Conservation (phyloP, 2,329 filamentous ascomycete species). For the Dothideomycetes sp. region DNA sequence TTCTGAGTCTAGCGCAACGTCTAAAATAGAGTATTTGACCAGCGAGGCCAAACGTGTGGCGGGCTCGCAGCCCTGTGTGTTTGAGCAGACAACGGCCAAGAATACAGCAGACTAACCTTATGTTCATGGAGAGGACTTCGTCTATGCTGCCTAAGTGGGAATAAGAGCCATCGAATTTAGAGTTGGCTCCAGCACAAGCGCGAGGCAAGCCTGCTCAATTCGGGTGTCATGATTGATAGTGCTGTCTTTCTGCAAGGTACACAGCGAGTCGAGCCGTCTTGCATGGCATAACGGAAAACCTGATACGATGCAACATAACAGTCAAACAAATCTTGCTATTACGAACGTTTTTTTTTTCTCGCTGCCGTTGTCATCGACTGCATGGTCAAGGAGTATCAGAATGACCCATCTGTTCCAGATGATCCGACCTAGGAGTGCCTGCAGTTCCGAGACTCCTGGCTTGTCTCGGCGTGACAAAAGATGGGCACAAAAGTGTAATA, state of each 20-base stretch:
- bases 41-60: constrained; percentile 6
- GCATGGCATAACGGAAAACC: background rate
- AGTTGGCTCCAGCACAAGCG: constrained; percentile 5
- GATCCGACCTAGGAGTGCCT: too few relatives aligned
- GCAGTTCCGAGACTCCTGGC: too few relatives aligned
- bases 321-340: too few relatives aligned
- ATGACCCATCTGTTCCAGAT: too few relatives aligned
- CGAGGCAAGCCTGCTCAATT: background rate
- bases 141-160: too few relatives aligned
- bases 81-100: constrained; percentile 10
- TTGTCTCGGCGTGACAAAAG: constrained; percentile 3
- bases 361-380: background rate
- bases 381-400: too few relatives aligned
- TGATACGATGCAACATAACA: constrained; percentile 8
- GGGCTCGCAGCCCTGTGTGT: constrained; percentile 2
- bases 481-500: constrained; percentile 8
- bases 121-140: too few relatives aligned
- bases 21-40: constrained; percentile 12
- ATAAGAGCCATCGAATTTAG: too few relatives aligned
- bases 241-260: background rate
- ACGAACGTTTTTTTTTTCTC: too few relatives aligned
- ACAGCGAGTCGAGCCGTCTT: background rate
- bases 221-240: constrained; percentile 1
- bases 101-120: constrained; percentile 5
- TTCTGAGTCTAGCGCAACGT: constrained; percentile 11